A percentile compares a stretch with the other conserved stretches of the same genome.
Evolutionary conservation across 2,329 filamentous ascomycete genomes (phyloP).

Genomic region (Zymoseptoria ardabiliae): DNA sequence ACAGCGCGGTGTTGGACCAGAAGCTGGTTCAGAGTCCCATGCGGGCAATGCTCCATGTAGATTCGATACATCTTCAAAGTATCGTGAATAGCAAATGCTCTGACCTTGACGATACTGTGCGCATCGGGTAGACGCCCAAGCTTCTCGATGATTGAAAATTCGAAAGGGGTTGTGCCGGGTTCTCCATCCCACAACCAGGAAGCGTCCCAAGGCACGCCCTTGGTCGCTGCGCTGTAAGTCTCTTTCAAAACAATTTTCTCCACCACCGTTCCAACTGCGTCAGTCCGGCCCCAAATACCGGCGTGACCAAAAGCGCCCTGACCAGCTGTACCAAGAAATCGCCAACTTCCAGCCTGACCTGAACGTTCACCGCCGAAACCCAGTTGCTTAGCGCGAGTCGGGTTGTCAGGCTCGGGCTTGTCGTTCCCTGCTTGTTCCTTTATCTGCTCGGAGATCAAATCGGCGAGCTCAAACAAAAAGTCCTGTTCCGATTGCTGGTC

Average conservation of each 20-base stretch:
- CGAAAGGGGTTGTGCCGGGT: background rate
- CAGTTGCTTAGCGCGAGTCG: background rate
- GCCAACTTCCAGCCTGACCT: background rate
- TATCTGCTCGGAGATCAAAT: background rate
- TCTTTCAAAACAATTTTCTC: conserved; percentile 3
- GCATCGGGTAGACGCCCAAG: background rate
- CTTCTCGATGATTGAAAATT: background rate
- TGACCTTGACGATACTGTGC: conserved; percentile 1
- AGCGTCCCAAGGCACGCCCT: background rate
- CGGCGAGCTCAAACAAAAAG: background rate
- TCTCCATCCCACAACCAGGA: background rate
- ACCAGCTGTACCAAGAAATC: background rate
- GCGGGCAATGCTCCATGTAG: background rate
- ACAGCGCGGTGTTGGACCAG: background rate
- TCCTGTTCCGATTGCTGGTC: background rate
- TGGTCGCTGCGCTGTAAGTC: background rate
- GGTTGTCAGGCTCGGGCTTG: background rate
- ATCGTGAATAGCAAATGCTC: conserved; percentile 1
- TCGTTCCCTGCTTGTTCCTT: background rate
- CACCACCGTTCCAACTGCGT: background rate
- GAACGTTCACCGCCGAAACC: background rate
- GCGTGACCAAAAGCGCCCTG: background rate
- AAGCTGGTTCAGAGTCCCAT: background rate
- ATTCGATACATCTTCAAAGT: conserved; percentile 3
- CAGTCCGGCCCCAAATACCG: background rate